Percentiles rank a stretch among this genome's conserved stretches.
Evolutionary conservation across 192 early-diverging fungal species (phyloP).

Genomic region (Coemansia furcata): DNA sequence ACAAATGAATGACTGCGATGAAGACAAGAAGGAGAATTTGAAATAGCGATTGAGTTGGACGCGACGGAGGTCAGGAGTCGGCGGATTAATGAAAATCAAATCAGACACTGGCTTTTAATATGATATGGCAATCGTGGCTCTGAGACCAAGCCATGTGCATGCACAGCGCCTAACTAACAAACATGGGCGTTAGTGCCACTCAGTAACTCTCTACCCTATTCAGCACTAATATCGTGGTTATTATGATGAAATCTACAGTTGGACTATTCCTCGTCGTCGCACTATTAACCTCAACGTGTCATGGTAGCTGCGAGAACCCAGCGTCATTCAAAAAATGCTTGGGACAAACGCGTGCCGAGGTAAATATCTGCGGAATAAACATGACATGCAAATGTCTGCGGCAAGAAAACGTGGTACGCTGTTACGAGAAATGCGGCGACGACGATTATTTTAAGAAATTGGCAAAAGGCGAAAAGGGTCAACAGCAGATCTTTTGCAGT

Average conservation of each 20-base stretch:
- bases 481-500: slow-evolving; percentile 48
- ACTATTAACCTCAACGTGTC: not conserved
- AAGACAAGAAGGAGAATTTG: not conserved
- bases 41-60: not conserved
- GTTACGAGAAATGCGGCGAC: slow-evolving; percentile 49
- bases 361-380: slow-evolving; percentile 47
- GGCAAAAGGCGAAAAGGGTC: slow-evolving; percentile 32
- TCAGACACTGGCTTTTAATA: not conserved
- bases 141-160: not conserved
- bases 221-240: not conserved
- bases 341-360: slow-evolving; percentile 44
- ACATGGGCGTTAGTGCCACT: not conserved
- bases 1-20: not conserved
- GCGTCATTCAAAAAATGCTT: slow-evolving; percentile 45
- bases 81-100: not conserved
- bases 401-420: slow-evolving; percentile 32
- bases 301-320: slow-evolving; percentile 31
- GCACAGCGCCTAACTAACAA: not conserved
- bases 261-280: not conserved
- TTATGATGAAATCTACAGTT: not conserved
- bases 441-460: slow-evolving; percentile 28
- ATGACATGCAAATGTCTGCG: slow-evolving; percentile 48
- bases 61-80: not conserved
- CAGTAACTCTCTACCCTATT: not conserved
- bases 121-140: not conserved